Evolutionary conservation across 495 filamentous ascomycete species (phyloP), one percentile per base, ranked within the genome.

Genomic region (Patellaria atrata): DNA sequence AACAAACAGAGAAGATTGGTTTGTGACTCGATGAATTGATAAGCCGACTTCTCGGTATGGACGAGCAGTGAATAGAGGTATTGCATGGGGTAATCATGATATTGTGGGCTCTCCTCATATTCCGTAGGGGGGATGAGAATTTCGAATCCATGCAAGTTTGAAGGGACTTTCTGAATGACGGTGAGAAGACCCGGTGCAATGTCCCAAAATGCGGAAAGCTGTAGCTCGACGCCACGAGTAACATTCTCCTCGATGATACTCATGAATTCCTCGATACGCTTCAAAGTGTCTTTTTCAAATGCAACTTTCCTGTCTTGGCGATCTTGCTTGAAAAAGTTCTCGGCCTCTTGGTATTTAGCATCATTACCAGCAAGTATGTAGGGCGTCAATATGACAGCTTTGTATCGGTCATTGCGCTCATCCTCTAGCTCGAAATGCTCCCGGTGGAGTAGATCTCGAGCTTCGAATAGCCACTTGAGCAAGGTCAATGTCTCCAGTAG

Each of bases 391-490:
- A 94, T 75, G 37, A 94, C 67, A 25, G 72, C 67, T 48, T 78
- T 76, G 57, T 94, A 97, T 24, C 77, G 74, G 28, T 82, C 73
- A 47, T 93, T 89, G 23, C 84, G 79, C 44, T 81, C 79, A 16
- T 70, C 73, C 5, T 92, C 68, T 1, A 97, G 61, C 23, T 89
- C 79, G 51, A 80, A 87, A n/a, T 81, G 59, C 43, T 82, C 78
- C 4, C 75, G 71, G 52, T 94, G 77, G 4, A 96, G 70, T 35
- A 72, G 67, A 54, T 97, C 91, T 4, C 86, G 75, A 4, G 79
- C 79, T 48, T 97, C 89, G 47, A 94, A 96, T 18, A 96, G 77
- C 89, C 89, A 97, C 50, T 97, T 97, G 7, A 96, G 64, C 17
- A 92, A 72, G 0, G 89, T 96, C 3, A 97, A 66, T 43, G 89